Conservation (phyloP, 2,329 filamentous ascomycete genomes). For the Plectosphaerella cucumerina region DNA sequence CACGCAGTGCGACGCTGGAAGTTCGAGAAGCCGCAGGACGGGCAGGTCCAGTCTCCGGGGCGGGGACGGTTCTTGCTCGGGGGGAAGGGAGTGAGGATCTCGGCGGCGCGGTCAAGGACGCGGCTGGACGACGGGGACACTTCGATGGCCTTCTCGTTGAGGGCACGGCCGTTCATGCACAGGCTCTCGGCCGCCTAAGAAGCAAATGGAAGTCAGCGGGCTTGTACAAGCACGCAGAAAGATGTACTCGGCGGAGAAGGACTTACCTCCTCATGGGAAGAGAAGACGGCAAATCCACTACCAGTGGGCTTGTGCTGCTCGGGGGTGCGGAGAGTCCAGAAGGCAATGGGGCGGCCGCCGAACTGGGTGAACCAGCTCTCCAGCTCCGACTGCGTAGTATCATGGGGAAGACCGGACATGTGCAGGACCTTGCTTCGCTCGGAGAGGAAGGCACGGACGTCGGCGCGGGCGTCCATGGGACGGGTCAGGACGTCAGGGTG, state of each 20-base stretch:
- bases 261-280: conserved; percentile 95
- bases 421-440: conserved; percentile 98
- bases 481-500: conserved; percentile 92
- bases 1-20: conserved; percentile 98
- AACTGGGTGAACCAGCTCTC: conserved; percentile 99
- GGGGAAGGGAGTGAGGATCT: conserved; percentile 95
- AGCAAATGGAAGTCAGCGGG: not conserved
- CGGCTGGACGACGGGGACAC: conserved; percentile 97
- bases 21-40: conserved; percentile 97
- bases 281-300: conserved; percentile 96
- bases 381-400: conserved; percentile 96
- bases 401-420: conserved; percentile 94
- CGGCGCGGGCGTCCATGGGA: conserved; percentile 93
- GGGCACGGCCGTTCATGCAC: conserved; percentile 97
- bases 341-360: conserved; percentile 93
- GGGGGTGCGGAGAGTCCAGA: conserved; percentile 96
- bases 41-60: conserved; percentile 98
- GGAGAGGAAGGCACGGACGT: conserved; percentile 91
- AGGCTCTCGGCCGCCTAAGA: conserved; percentile 87
- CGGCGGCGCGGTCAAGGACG: conserved; percentile 89
- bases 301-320: conserved; percentile 99
- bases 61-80: conserved; percentile 97
- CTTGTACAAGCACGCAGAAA: not conserved
- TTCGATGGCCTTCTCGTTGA: conserved; percentile 99
- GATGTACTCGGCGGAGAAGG: not conserved